Conservation (phyloP, 2,329 filamentous ascomycete genomes). For the Colletotrichum sp. region DNA sequence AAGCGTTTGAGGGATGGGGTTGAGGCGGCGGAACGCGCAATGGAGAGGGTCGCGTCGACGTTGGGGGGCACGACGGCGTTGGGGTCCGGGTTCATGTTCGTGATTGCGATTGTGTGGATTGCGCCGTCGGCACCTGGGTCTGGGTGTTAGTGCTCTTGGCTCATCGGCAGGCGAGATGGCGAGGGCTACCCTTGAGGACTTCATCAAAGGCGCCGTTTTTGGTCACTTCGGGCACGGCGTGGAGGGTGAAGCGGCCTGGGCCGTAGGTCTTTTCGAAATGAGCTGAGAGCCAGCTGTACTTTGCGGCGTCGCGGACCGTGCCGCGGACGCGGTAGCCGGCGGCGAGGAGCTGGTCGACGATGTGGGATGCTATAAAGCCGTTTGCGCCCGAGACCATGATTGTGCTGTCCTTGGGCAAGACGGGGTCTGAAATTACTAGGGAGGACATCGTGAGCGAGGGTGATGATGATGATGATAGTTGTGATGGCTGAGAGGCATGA, state of each 20-base stretch:
- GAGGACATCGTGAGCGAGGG: not conserved
- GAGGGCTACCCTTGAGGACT: slow-evolving; percentile 28
- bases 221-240: slow-evolving; percentile 37
- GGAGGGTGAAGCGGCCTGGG: slow-evolving; percentile 35
- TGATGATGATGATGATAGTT: not conserved
- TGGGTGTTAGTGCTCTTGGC: not conserved
- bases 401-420: not conserved
- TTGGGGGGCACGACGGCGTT: slow-evolving; percentile 39
- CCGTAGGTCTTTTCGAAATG: slow-evolving; percentile 36
- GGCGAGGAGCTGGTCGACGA: slow-evolving; percentile 37
- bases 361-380: slow-evolving; percentile 46
- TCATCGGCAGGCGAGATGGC: too few species aligned
- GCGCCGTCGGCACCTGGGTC: slow-evolving; percentile 29
- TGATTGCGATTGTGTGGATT: slow-evolving; percentile 42
- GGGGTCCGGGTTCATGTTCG: slow-evolving; percentile 38
- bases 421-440: not conserved
- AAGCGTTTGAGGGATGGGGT: slow-evolving; percentile 41
- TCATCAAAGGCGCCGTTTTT: slow-evolving; percentile 28
- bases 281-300: slow-evolving; percentile 29
- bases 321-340: slow-evolving; percentile 43
- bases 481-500: not conserved
- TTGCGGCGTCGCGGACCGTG: slow-evolving; percentile 38
- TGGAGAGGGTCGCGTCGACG: slow-evolving; percentile 29
- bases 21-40: slow-evolving; percentile 37
- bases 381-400: slow-evolving; percentile 48